phyloP scores from a whole-genome alignment of 805 yeast genomes.

The Spathaspora girioi region DNA sequence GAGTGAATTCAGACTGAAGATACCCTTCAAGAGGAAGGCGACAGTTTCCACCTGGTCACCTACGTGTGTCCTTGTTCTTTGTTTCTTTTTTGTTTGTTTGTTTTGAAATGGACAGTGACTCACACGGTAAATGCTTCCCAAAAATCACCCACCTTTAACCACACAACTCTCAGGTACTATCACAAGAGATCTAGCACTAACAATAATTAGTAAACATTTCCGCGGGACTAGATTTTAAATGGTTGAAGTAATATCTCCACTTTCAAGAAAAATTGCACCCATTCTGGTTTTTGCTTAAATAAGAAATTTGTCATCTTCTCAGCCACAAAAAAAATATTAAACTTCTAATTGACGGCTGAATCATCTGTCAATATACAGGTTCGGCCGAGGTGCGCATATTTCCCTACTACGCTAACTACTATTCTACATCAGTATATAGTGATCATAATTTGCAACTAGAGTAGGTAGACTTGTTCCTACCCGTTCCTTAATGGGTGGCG shows the following conservation, averaged over 20 bases:
- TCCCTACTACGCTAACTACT: background rate
- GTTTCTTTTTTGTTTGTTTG: background rate
- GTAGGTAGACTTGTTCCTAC: too few species aligned
- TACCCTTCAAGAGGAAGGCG: background rate
- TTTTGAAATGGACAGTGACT: background rate
- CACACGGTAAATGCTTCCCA: background rate
- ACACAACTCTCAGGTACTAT: background rate
- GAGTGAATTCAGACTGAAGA: background rate
- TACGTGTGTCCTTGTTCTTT: background rate
- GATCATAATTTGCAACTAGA: too few species aligned
- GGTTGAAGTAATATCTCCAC: background rate
- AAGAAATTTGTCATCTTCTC: background rate
- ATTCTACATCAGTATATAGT: background rate
- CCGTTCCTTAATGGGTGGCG: too few species aligned
- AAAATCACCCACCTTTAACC: background rate
- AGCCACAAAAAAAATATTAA: background rate
- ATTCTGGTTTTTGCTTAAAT: background rate
- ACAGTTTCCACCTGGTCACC: background rate
- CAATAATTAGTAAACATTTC: background rate
- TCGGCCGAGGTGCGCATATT: background rate
- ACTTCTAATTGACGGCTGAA: background rate
- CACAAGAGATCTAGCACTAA: background rate
- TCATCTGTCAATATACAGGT: background rate
- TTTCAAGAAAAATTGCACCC: background rate
- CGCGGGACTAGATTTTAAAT: background rate